Base-by-base conservation (phyloP, 495 filamentous ascomycete genomes). In the Pyronema omphalodes region DNA sequence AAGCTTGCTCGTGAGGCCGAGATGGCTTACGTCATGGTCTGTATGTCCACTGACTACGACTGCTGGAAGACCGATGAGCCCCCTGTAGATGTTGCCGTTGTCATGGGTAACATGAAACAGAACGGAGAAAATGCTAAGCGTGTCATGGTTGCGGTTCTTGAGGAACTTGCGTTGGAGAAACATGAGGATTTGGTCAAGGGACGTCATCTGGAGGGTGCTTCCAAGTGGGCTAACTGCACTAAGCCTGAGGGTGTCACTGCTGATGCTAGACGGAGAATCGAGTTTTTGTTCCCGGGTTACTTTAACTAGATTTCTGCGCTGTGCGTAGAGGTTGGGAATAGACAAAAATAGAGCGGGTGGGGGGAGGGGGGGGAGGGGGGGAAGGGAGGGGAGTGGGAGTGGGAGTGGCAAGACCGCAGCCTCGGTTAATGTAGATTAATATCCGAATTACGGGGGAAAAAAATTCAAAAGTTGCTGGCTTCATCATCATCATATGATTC, bases 1-100 rank as follows among this genome's bases (percentile, higher is more conserved):
- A 96, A 96, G 73, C 79, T 99, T 9, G 91, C 91, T 6, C 76
- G 84, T 35, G 91, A 99, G 72, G 93, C 93, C 4, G 93, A 99
- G 71, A 82, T 99, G 58, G 83, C 82, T 12, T 95, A 94, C 65
- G 86, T 89, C 71, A 89, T 95, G 78, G 89, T 99, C 60, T 95
- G 89, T 74, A 99, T 99, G 93, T 81, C 83, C 29, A 99, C 91
- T 18, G 91, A 99, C 70, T 99, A 99, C 63, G 93, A 99, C 69
- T 94, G 88, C 76, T 96, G 91, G 91, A 61, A 63, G 34, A 72
- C 73, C 5, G 79, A 76, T 44, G 83, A 81, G 40, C 79, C 77
- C 53, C 70, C 71, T 41, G 91, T 99, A 36, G 88, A 84, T 56
- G 91, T 99, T 7, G 85, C 85, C 65, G 94, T 94, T 83, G 93